phyloP scores from a whole-genome alignment of 139 green algal genomes.

The Spirogloea muscicola region DNA sequence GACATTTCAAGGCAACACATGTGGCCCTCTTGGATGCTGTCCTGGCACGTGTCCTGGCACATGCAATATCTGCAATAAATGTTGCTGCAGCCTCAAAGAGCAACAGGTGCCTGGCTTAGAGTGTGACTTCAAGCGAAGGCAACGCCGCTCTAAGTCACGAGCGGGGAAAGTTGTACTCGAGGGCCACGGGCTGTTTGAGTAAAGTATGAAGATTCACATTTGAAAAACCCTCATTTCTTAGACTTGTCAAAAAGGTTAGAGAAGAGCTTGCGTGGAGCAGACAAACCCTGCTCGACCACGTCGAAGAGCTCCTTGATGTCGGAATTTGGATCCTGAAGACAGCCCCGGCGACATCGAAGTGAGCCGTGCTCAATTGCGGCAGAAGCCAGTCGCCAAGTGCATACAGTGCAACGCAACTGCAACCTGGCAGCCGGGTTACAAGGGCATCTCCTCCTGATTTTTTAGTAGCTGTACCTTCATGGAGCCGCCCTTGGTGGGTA shows the following conservation, averaged over 20 bases:
- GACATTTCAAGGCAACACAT: too few species aligned
- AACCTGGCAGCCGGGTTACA: neutral
- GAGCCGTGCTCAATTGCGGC: neutral
- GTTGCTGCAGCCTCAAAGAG: too few species aligned
- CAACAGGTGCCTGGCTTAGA: too few species aligned
- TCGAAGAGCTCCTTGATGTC: constrained; percentile 93
- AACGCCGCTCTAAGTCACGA: too few species aligned
- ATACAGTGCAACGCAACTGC: neutral
- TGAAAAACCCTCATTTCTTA: constrained; percentile 1
- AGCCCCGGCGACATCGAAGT: neutral
- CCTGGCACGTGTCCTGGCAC: too few species aligned
- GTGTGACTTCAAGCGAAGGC: too few species aligned
- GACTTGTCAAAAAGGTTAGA: constrained; percentile 1
- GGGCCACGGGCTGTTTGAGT: too few species aligned
- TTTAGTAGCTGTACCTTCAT: constrained; percentile 24
- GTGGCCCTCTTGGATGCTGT: too few species aligned
- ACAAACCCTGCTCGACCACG: constrained; percentile 67
- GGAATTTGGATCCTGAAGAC: constrained; percentile 80
- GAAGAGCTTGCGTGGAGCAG: constrained; percentile 3
- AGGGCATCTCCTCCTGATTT: neutral
- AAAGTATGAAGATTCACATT: too few species aligned
- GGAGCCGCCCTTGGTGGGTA: constrained; percentile 84
- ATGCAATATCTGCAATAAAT: too few species aligned
- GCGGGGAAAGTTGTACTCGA: too few species aligned
- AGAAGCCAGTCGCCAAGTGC: neutral